phyloP scores from a whole-genome alignment of 2,329 filamentous ascomycete genomes.

The Fusarium bulbicola region DNA sequence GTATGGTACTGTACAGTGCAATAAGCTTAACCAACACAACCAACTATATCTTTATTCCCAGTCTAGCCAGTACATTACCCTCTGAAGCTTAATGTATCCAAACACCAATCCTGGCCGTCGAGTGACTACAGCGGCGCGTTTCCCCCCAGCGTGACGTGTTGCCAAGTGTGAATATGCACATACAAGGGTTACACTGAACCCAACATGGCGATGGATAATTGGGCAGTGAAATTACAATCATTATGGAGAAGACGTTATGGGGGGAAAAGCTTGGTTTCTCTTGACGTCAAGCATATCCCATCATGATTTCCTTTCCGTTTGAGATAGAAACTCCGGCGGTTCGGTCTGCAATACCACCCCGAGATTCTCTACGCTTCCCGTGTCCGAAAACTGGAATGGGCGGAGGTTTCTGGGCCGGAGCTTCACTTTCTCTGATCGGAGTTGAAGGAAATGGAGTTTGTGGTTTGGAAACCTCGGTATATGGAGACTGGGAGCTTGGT shows the following conservation, averaged over 20 bases:
- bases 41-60: background rate
- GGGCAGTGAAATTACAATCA: background rate
- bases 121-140: background rate
- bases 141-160: background rate
- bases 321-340: background rate
- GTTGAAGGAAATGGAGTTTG: background rate
- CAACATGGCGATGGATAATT: background rate
- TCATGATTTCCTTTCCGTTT: background rate
- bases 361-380: background rate
- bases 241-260: background rate
- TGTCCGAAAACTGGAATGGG: background rate
- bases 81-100: background rate
- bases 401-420: background rate
- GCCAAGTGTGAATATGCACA: conserved; percentile 1
- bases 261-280: background rate
- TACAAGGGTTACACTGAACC: background rate
- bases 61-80: background rate
- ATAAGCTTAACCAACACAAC: conserved; percentile 9
- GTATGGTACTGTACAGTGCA: background rate
- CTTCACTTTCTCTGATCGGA: background rate
- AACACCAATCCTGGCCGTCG: background rate
- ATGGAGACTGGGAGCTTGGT: background rate
- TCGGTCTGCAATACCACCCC: conserved; percentile 15
- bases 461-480: background rate
- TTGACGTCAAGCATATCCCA: background rate